Percentiles rank a stretch among this genome's conserved stretches.
phyloP scores from a whole-genome alignment of 352 stramenopile genomes.

The Pythium brassicae region DNA sequence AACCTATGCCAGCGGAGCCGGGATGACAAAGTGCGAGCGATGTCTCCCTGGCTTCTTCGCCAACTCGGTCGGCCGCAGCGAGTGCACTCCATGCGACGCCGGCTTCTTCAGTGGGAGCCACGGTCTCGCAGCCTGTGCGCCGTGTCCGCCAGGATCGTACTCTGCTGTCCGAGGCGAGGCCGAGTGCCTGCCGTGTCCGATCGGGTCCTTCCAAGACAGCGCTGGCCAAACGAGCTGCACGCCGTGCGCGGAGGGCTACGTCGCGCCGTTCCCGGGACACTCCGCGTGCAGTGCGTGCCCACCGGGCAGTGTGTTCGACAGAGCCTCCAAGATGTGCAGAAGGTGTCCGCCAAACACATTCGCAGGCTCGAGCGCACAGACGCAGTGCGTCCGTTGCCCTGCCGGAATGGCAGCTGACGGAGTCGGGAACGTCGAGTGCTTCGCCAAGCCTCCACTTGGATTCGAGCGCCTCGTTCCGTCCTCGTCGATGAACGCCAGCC shows the following conservation, averaged over 20 bases:
- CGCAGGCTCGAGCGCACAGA: slow-evolving; percentile 7
- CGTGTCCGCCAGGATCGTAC: slow-evolving; percentile 27
- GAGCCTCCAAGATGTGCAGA: background rate
- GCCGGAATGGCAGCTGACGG: slow-evolving; percentile 9
- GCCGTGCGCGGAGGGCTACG: slow-evolving; percentile 30
- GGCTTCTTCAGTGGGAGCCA: slow-evolving; percentile 27
- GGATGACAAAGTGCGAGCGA: slow-evolving; percentile 12
- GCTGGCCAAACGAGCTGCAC: slow-evolving; percentile 24
- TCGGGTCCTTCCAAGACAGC: slow-evolving; percentile 31
- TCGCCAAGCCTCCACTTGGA: background rate
- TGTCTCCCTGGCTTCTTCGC: slow-evolving; percentile 25
- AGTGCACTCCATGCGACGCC: slow-evolving; percentile 36
- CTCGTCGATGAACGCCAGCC: background rate
- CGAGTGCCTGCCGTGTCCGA: slow-evolving; percentile 41
- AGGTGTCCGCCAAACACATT: slow-evolving; percentile 8
- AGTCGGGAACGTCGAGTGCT: slow-evolving; percentile 6
- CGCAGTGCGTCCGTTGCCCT: slow-evolving; percentile 5
- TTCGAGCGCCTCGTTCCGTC: background rate
- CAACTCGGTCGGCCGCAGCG: slow-evolving; percentile 17
- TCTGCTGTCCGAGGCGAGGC: slow-evolving; percentile 29
- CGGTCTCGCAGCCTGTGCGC: slow-evolving; percentile 22
- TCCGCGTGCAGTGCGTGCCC: slow-evolving; percentile 31
- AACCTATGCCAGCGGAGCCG: slow-evolving; percentile 6
- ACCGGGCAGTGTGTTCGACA: slow-evolving; percentile 36
- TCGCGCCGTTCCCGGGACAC: slow-evolving; percentile 32